Conservation (phyloP, 768 basidiomycete species). For the Pisolithus tinctorius region DNA sequence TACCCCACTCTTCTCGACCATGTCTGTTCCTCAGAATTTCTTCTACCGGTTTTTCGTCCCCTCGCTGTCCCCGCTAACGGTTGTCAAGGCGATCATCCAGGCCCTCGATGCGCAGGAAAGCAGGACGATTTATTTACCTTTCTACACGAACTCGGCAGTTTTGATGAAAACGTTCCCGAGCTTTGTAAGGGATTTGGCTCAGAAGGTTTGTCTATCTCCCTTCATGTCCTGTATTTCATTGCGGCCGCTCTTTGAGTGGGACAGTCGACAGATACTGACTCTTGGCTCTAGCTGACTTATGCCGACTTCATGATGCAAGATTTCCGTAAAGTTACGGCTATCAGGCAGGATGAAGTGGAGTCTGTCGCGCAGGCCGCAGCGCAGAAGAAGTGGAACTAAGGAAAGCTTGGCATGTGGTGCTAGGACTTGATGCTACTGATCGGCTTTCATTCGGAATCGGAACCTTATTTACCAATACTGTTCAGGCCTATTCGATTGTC, state of each 20-base stretch:
- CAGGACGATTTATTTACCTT: slow-evolving; percentile 62
- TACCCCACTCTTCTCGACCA: slow-evolving; percentile 70
- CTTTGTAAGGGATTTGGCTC: slow-evolving; percentile 64
- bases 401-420: not conserved
- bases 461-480: too few species aligned
- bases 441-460: too few species aligned
- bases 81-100: slow-evolving; percentile 77
- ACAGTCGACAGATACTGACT: slow-evolving; percentile 5
- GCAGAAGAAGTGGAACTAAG: not conserved
- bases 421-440: too few species aligned
- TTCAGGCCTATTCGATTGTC: too few species aligned
- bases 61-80: slow-evolving; percentile 58
- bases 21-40: slow-evolving; percentile 40
- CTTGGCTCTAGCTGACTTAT: slow-evolving; percentile 43
- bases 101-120: slow-evolving; percentile 80
- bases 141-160: slow-evolving; percentile 59
- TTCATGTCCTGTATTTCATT: not conserved
- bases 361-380: not conserved
- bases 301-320: slow-evolving; percentile 68
- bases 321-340: slow-evolving; percentile 59
- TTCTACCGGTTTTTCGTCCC: slow-evolving; percentile 74
- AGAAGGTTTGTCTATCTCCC: slow-evolving; percentile 46
- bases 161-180: slow-evolving; percentile 56
- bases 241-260: not conserved
- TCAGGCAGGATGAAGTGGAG: slow-evolving; percentile 48